Conservation (phyloP, 306 rosid genomes). For the Rubus idaeus region DNA sequence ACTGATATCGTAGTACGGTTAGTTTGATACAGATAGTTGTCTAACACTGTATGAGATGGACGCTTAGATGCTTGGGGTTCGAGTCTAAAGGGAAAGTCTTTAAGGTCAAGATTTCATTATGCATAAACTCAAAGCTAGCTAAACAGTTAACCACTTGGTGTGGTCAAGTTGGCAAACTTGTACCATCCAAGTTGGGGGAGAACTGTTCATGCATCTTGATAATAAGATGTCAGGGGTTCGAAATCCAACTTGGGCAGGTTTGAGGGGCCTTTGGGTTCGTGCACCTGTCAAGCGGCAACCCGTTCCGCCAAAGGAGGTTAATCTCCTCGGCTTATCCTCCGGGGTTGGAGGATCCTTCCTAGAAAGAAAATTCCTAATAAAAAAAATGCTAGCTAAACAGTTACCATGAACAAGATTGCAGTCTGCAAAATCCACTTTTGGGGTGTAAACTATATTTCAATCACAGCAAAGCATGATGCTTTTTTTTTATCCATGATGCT, state of each 20-base stretch:
- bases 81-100: neutral
- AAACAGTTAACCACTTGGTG: no score
- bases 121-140: conserved; percentile 18
- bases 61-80: neutral
- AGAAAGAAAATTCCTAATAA: no score
- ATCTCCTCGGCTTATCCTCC: no score
- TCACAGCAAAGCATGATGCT: conserved; percentile 35
- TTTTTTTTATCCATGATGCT: conserved; percentile 26
- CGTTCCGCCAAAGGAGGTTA: no score
- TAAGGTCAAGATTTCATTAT: neutral
- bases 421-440: conserved; percentile 6
- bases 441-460: neutral
- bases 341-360: no score
- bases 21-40: neutral
- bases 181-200: no score
- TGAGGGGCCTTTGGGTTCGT: no score
- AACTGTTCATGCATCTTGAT: no score
- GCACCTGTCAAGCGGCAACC: no score
- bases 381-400: conserved; percentile 16
- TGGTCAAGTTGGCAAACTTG: no score
- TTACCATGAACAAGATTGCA: neutral
- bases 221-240: no score
- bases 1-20: neutral
- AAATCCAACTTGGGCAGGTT: no score
- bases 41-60: neutral